Evolutionary conservation across 2,329 filamentous ascomycete genomes (phyloP).

Genomic region (Xylaria arbuscula): DNA sequence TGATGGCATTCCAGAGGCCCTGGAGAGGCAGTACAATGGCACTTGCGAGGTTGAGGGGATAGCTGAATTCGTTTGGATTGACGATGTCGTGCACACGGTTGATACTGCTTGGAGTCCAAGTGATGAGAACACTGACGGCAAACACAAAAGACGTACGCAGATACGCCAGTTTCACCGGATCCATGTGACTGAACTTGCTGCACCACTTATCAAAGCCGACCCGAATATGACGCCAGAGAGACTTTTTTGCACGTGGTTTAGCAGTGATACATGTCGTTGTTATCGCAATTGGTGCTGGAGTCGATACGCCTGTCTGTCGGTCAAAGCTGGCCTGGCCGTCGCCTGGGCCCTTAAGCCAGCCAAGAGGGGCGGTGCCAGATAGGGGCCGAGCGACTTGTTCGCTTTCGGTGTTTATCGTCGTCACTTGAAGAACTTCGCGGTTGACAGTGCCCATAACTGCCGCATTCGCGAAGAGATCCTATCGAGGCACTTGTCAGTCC

Average conservation of each 20-base stretch:
- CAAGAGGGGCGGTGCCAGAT: slow-evolving; percentile 35
- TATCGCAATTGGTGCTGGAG: slow-evolving; percentile 41
- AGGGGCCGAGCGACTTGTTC: slow-evolving; percentile 35
- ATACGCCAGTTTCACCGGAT: slow-evolving; percentile 70
- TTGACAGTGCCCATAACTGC: slow-evolving; percentile 51
- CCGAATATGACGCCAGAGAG: slow-evolving; percentile 36
- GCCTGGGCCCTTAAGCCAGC: slow-evolving; percentile 49
- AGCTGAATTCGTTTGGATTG: slow-evolving; percentile 63
- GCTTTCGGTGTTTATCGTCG: slow-evolving; percentile 47
- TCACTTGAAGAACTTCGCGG: slow-evolving; percentile 48
- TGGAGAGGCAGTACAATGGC: slow-evolving; percentile 80
- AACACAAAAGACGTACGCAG: slow-evolving; percentile 71
- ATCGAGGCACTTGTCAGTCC: slow-evolving; percentile 15
- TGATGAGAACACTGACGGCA: slow-evolving; percentile 69
- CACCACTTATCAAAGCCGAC: slow-evolving; percentile 43
- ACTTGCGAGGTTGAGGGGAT: slow-evolving; percentile 74
- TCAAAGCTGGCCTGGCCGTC: slow-evolving; percentile 35
- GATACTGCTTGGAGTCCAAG: slow-evolving; percentile 74
- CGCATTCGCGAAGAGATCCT: slow-evolving; percentile 49
- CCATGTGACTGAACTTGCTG: slow-evolving; percentile 55
- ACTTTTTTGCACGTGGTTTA: slow-evolving; percentile 39
- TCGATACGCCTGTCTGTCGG: slow-evolving; percentile 20
- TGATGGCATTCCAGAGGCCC: slow-evolving; percentile 82
- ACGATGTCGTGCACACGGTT: slow-evolving; percentile 79
- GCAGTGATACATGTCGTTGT: slow-evolving; percentile 50